Evolutionary conservation across 192 early-diverging fungal genomes (phyloP).

Genomic region (Entomortierella parvispora): DNA sequence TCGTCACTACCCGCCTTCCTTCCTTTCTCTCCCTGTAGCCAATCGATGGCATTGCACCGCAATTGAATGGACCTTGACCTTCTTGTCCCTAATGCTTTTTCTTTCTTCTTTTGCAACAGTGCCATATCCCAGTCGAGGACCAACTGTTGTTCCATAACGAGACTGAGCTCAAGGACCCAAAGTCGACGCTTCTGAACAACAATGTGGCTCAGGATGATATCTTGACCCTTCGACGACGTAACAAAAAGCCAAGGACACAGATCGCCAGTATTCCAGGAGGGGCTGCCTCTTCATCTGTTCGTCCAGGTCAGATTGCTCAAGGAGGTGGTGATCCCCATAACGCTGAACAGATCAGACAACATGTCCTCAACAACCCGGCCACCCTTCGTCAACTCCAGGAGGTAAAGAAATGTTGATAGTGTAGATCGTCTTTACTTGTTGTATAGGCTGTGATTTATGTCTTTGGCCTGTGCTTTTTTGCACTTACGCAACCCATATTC

Average conservation of each 20-base stretch:
- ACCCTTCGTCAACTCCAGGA: constrained; percentile 67
- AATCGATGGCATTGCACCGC: too few species aligned
- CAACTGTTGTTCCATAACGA: constrained; percentile 80
- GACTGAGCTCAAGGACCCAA: constrained; percentile 62
- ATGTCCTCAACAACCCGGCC: constrained; percentile 67
- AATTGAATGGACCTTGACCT: not conserved
- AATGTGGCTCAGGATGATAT: constrained; percentile 80
- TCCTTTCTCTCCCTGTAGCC: too few species aligned
- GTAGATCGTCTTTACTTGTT: not conserved
- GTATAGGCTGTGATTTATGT: not conserved
- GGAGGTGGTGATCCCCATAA: constrained; percentile 50
- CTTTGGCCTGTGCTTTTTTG: not conserved
- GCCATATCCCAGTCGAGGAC: constrained; percentile 67
- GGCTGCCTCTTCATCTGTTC: constrained; percentile 10
- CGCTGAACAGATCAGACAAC: constrained; percentile 68
- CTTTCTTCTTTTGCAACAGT: constrained; percentile 48
- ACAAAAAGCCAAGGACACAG: constrained; percentile 33
- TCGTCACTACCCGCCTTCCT: too few species aligned
- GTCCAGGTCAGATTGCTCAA: constrained; percentile 28
- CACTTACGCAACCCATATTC: too few species aligned
- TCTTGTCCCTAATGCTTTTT: constrained; percentile 4
- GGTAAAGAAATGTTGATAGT: constrained; percentile 51
- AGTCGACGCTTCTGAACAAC: constrained; percentile 71
- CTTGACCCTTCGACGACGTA: constrained; percentile 64
- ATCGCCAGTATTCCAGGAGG: constrained; percentile 23